Evolutionary conservation across 176 grass and related monocot genomes (phyloP), one percentile per base, ranked within the genome.

Genomic region (Phragmites australis): DNA sequence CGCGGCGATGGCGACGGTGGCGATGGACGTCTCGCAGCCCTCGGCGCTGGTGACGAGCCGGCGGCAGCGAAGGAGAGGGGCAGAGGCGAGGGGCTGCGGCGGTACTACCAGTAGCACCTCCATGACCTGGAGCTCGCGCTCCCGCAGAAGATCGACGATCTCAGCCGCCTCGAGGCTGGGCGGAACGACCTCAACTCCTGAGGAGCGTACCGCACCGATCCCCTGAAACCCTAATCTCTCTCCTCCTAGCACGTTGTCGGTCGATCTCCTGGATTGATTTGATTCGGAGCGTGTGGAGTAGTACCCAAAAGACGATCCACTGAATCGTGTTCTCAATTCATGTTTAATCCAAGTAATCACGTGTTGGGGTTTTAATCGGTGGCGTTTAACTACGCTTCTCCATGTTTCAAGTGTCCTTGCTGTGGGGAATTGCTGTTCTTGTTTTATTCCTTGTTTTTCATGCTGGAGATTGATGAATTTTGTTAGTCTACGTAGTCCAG

Each of bases 61-160:
- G 68, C 23, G 31, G 70, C 44, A 65, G 75, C 69, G 43, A 80
- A 75, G 70, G 81, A 79, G 43, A 86, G 83, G 19, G 59, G 81
- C 42, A 81, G 80, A 49, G 95, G 94, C 23, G 87, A 94, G 56
- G 96, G 90, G 9, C 86, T 93, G 83, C 63, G 87, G 60, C 90
- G 85, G 86, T 99, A 99, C 77, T 95, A 99, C 78, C 29, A 82
- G 71, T 88, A 95, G 71, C 92, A 91, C 54, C 91, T 93, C 84
- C 90, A 95, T 62, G 96, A 99, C 57, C 71, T 95, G 27, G 79
- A 80, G 72, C 92, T 88, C 19, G 84, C 81, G 57, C 44, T 90
- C 65, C 87, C 85, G 27, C 88, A 89, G 72, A 94, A 91, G 90
- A 91, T 37, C 29, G 65, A 95, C 71, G 85, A 99, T 78, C 92